Evolutionary conservation across 768 basidiomycete genomes (phyloP), one percentile per base, ranked within the genome.

Genomic region (Flagelloscypha sp.): DNA sequence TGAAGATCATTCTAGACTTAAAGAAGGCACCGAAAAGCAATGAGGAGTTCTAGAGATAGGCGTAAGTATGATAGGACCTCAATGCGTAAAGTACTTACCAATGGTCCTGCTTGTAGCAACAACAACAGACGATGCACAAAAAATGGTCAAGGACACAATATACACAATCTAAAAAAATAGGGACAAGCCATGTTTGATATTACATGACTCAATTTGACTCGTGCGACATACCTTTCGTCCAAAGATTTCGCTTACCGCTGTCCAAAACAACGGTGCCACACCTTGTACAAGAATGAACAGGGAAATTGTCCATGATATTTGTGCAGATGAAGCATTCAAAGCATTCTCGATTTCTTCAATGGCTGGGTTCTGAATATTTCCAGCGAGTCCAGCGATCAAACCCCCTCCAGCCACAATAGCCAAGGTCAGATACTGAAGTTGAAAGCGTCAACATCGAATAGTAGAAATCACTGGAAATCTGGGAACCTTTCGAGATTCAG

Each of bases 261-360:
- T 72, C 84, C 85, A 86, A 3, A 79, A 23, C 8, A 84, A 47
- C 0, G 85, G 86, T 35, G 76, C 55, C 8, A 59, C 53, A 3
- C 86, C 85, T 53, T 88, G 86, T 8, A 84, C 47, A 2, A 79
- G 56, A 39, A 85, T 82, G 53, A 84, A 88, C n/a, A 79, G 41
- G 0, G 83, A 78, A 10, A 87, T 59, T 40, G 72, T 72, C 54
- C 76, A 63, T 41, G 82, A 79, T 38, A 89, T 76, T 43, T 83
- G 67, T 8, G 65, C 54, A 32, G 65, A 60, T 0, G 72, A 72
- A 2, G 84, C 77, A 28, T 70, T 68, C 24, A 88, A 62, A 13
- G 81, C 65, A 2, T 44, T 44, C 43, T 78, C 65, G 57, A 85
- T 77, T 36, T 74, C 53, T 18, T 67, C 53, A 22, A 83, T 78